phyloP scores from a whole-genome alignment of 2,329 filamentous ascomycete species.

The Fusarium pilosicola region DNA sequence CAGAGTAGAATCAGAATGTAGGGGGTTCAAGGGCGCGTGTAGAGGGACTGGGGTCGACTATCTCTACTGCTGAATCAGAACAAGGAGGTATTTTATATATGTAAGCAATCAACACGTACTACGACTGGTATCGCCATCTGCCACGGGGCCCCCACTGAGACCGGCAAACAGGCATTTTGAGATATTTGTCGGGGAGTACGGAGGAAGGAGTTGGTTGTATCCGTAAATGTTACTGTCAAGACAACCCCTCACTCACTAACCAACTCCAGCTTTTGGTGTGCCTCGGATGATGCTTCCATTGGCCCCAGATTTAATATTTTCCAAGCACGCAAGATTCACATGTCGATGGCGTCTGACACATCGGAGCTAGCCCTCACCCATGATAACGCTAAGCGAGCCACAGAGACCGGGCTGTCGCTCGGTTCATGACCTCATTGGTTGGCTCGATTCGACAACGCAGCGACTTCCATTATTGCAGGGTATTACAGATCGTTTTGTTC shows the following conservation, averaged over 20 bases:
- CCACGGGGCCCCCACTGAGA: fast-evolving
- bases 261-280: neutral
- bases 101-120: neutral
- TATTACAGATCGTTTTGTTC: neutral
- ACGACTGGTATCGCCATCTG: fast-evolving
- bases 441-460: neutral
- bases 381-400: neutral
- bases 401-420: neutral
- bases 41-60: neutral
- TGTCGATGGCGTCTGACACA: neutral
- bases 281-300: slow-evolving; percentile 2
- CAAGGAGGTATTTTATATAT: neutral
- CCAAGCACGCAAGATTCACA: slow-evolving; percentile 5
- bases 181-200: neutral
- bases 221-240: neutral
- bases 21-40: fast-evolving
- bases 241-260: neutral
- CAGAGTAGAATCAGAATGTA: neutral
- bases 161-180: fast-evolving
- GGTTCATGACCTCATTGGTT: neutral
- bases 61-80: neutral
- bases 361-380: neutral
- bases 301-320: neutral
- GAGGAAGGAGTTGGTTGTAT: neutral
- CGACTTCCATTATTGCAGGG: neutral